These are phyloP conservation scores for Penstemon newberryi DNA, from an alignment of 257 asterid species.

Conservation along the genomic window DNA sequence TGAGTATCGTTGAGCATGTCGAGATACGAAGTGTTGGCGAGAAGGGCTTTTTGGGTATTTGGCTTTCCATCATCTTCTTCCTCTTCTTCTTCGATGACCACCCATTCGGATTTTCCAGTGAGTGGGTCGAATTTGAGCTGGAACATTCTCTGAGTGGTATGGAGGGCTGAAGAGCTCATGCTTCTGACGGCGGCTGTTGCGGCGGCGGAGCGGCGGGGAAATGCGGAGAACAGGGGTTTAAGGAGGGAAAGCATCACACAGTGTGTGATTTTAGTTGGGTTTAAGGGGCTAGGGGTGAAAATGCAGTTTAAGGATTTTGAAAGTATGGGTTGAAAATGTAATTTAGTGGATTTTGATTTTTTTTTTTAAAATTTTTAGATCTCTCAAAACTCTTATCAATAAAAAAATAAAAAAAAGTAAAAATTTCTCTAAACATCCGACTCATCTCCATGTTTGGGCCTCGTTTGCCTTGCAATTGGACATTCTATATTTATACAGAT, in stretches of 20 bases:
- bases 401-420: too few species aligned
- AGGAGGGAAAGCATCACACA: conserved; percentile 39
- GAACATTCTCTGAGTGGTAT: conserved; percentile 52
- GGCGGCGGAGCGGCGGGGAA: conserved; percentile 24
- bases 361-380: too few species aligned
- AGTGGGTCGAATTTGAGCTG: conserved; percentile 78
- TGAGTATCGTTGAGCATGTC: conserved; percentile 91
- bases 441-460: too few species aligned
- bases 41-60: conserved; percentile 48
- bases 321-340: too few species aligned
- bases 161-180: conserved; percentile 42
- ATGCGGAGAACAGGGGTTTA: conserved; percentile 26
- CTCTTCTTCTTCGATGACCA: conserved; percentile 62
- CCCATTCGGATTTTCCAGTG: conserved; percentile 86
- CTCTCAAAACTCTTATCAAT: too few species aligned
- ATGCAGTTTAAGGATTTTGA: background rate
- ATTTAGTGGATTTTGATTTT: too few species aligned
- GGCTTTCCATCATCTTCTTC: conserved; percentile 33
- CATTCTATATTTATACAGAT: too few species aligned
- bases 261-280: background rate
- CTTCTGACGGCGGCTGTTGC: conserved; percentile 33
- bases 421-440: too few species aligned
- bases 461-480: too few species aligned
- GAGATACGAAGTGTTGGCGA: conserved; percentile 75
- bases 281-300: background rate